Evolutionary conservation across 202 grass and related monocot species (phyloP), one percentile per base, ranked within the genome.

Genomic region (Elaeis oleifera): DNA sequence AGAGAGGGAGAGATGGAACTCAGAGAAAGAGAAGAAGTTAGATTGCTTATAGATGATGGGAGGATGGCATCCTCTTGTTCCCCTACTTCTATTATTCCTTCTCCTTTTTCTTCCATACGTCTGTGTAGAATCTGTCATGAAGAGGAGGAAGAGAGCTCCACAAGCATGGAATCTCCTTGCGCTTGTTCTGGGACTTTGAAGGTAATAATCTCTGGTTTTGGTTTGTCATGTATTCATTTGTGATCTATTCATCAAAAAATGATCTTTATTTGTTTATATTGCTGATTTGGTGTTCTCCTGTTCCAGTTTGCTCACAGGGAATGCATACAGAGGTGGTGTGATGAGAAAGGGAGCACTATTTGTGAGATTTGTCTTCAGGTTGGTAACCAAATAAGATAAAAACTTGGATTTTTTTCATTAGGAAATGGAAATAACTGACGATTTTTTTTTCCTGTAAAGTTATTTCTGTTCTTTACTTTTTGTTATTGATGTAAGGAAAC

Each of bases 311-410:
- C 87, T 9, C 92, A 96, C 39, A 89, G 84, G 81, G 72, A 77
- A 29, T 96, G 92, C 50, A 83, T 96, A 26, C 87, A 96, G 87
- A 76, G 87, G 60, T 96, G 92, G 92, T 96, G 92, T 78, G 79
- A 89, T 59, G 92, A 96, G 73, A 96, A 96, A 67, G 92, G 87
- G 59, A 86, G 79, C 81, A 83, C 74, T 4, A 28, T 86, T 54
- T 96, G 92, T 18, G 92, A 96, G 79, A 89, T 96, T 81, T 96
- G 92, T 73, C 87, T 91, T 18, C 81, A 91, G 87, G 92, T 96
- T 55, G 17, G 70, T 13, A 16, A 7, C 51, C 51, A 44, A 44
- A 44, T 14, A 44, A 44, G 36, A 44, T 44, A 3, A 44, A 14
- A 44, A 44, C 36, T 13, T 44, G 36, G 36, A 44, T 44, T 44